Conservation (phyloP, 179 eudicot genomes). For the Gypsophila paniculata region DNA sequence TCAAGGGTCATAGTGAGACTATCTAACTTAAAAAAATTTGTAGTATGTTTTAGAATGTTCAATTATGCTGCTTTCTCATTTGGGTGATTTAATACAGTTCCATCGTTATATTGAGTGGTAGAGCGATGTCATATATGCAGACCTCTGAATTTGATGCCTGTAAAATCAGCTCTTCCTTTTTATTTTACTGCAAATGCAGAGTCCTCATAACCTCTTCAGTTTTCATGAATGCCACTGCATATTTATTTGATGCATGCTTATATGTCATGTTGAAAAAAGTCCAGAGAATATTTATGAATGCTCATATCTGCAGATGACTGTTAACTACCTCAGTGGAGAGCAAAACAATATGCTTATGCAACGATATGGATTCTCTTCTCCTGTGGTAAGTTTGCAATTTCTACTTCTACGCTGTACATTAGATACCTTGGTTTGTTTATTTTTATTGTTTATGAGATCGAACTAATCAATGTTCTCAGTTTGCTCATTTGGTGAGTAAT, state of each 20-base stretch:
- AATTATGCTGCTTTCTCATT: not conserved
- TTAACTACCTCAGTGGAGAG: slow-evolving; percentile 62
- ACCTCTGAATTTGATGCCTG: not conserved
- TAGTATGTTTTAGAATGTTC: not conserved
- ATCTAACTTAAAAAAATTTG: not conserved
- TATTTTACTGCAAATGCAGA: not conserved
- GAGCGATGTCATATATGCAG: not conserved
- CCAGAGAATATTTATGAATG: slow-evolving; percentile 4
- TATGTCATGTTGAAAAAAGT: not conserved
- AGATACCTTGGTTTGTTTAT: not conserved
- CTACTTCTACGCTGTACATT: not conserved
- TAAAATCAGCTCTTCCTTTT: not conserved
- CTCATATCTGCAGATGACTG: slow-evolving; percentile 60
- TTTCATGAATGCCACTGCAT: not conserved
- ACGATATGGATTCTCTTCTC: slow-evolving; percentile 93
- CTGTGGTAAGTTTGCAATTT: slow-evolving; percentile 53
- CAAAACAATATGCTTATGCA: slow-evolving; percentile 72
- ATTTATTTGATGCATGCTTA: not conserved
- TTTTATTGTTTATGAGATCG: not conserved
- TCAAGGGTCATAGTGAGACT: not conserved
- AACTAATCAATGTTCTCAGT: slow-evolving; percentile 1
- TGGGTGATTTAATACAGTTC: not conserved
- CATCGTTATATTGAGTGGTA: not conserved
- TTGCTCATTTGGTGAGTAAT: not conserved
- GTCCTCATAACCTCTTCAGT: not conserved